phyloP scores from a whole-genome alignment of 495 filamentous ascomycete species.

The Neurospora cerealis region DNA sequence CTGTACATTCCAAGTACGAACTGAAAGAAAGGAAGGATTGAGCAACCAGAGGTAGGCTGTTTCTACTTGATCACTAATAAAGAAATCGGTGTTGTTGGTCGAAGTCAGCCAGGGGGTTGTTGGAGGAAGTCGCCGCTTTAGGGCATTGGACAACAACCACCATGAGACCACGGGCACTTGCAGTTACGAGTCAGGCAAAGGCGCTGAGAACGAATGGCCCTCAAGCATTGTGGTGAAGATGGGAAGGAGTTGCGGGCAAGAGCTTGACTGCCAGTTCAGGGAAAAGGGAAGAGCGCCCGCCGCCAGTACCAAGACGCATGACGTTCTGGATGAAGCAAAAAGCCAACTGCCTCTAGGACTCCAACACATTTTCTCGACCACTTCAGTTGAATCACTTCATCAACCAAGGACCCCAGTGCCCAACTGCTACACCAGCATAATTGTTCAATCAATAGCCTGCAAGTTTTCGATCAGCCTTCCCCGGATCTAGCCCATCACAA shows the following conservation, averaged over 20 bases:
- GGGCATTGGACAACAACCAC: background rate
- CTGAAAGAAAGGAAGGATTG: background rate
- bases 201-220: background rate
- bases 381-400: background rate
- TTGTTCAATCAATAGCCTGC: slow-evolving; percentile 16
- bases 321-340: background rate
- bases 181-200: background rate
- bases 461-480: slow-evolving; percentile 16
- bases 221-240: background rate
- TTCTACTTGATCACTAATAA: background rate
- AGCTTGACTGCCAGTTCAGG: background rate
- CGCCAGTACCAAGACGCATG: background rate
- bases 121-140: background rate
- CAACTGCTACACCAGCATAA: slow-evolving; percentile 21
- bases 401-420: background rate
- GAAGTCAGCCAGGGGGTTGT: background rate
- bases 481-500: slow-evolving; percentile 4
- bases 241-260: background rate
- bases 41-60: background rate
- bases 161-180: background rate
- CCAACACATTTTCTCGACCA: background rate
- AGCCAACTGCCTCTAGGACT: background rate
- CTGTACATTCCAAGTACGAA: background rate
- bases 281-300: background rate
- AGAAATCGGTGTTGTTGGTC: background rate